Conservation (phyloP, 352 stramenopile genomes). For the Phytophthora meadii region DNA sequence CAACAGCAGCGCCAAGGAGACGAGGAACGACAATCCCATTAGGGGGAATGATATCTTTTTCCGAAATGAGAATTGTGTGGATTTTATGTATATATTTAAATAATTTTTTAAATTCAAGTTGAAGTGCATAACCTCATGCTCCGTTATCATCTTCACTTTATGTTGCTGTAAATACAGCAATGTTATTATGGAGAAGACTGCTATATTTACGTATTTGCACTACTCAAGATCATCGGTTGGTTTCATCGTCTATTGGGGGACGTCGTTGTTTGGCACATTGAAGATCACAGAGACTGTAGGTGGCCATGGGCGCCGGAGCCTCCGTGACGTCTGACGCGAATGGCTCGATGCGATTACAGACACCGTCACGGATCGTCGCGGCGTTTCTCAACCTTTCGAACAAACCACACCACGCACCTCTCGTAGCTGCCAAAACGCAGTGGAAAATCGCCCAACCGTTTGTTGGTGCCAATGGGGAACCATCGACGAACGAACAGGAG, state of each 20-base stretch:
- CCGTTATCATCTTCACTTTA: not conserved
- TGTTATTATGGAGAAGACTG: not conserved
- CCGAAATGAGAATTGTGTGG: not conserved
- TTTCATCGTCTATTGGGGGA: slow-evolving; percentile 24
- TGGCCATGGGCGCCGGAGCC: slow-evolving; percentile 45
- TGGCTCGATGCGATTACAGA: slow-evolving; percentile 44
- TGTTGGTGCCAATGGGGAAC: slow-evolving; percentile 46
- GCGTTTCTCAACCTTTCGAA: slow-evolving; percentile 60
- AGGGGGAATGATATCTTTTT: slow-evolving; percentile 6
- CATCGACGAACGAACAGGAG: slow-evolving; percentile 74
- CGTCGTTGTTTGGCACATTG: slow-evolving; percentile 1
- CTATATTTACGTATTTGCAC: slow-evolving; percentile 25
- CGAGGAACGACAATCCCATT: not conserved
- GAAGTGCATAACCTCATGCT: too few relatives aligned
- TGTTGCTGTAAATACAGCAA: not conserved
- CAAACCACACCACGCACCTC: slow-evolving; percentile 71
- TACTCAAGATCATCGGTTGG: slow-evolving; percentile 10
- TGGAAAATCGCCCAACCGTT: slow-evolving; percentile 75
- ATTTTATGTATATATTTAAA: too few relatives aligned
- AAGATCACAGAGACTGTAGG: not conserved
- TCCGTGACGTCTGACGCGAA: slow-evolving; percentile 41
- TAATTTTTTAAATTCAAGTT: too few relatives aligned
- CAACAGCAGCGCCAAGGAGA: too few relatives aligned
- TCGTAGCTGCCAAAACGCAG: slow-evolving; percentile 81
- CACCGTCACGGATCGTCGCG: slow-evolving; percentile 54